Base-by-base conservation (phyloP, 2,329 filamentous ascomycete genomes). In the Chaetomium olivaceum region DNA sequence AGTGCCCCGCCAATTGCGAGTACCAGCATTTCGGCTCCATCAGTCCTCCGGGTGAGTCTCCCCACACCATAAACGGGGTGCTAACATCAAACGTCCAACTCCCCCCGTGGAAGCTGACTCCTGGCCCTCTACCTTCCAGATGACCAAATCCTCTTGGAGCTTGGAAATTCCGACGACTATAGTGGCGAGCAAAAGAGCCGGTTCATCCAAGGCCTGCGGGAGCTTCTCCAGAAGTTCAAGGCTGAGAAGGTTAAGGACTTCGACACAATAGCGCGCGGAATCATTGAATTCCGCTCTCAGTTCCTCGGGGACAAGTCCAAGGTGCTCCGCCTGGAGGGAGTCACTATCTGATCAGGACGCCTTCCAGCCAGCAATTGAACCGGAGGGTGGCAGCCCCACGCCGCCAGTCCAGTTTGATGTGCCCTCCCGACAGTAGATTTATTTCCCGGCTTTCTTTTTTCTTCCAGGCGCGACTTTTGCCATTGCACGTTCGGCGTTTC, bases 11-110 rank as follows among this genome's bases (percentile, higher is more conserved):
- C 66, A 81, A 85, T 62, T 99, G 95, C 79, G 80, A 87, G 63
- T 89, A 81, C 70, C 85, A 98, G 81, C 95, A 99, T 80, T 93
- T 96, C 76, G 82, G 84, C 71, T 82, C 87, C 67, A 90, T 94
- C 80, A 81, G 80, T 73, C 80, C 92, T 74, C 86, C 85, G 79
- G 92, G 92, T 96, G 85, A 87, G 91, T 91, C 50, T 61, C 59
- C 43, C 67, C 61, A 61, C 61, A 60, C 61, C 63, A 65, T 52
- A 56, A 58, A 65, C 61, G 68, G 67, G 72, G 70, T 65, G 71
- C 66, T 72, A 73, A 76, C 75, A 73, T 75, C 74, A 70, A 70
- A 72, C 67, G 73, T 68, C 39, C 55, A 62, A 63, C 72, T 75
- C 74, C 77, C 75, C 73, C 76, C 78, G 79, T 77, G 77, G 77